These are phyloP conservation scores for Apiospora koreana DNA, from an alignment of 2,329 filamentous ascomycete genomes.

Conservation along the genomic window DNA sequence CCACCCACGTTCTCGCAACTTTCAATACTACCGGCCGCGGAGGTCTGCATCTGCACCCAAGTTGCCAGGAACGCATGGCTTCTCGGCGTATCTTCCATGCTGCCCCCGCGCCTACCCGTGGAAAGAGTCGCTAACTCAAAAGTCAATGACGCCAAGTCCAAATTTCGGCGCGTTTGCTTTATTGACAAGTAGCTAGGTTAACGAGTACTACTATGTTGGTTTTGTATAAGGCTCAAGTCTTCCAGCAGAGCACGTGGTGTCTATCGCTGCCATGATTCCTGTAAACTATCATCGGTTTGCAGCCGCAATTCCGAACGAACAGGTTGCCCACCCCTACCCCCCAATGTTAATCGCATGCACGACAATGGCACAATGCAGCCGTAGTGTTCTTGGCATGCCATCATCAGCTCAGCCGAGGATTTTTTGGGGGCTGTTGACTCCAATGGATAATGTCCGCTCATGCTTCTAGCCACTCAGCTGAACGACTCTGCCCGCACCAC, in stretches of 20 bases:
- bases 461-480: background rate
- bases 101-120: background rate
- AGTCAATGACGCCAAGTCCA: conserved; percentile 1
- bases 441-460: background rate
- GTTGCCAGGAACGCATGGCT: background rate
- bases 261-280: background rate
- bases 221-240: background rate
- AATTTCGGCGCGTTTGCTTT: background rate
- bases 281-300: background rate
- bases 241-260: background rate
- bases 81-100: background rate
- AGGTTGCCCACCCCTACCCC: background rate
- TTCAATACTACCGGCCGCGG: background rate
- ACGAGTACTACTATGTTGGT: too few relatives aligned
- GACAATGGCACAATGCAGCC: background rate
- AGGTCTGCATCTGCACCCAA: background rate
- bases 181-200: background rate
- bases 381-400: background rate
- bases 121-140: background rate
- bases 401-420: background rate
- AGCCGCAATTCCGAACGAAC: background rate
- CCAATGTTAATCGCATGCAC: background rate
- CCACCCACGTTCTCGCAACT: conserved; percentile 4
- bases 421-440: too few relatives aligned
- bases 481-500: background rate